Conservation (phyloP, 495 filamentous ascomycete species). For the Lasiosphaeriaceae sp. region DNA sequence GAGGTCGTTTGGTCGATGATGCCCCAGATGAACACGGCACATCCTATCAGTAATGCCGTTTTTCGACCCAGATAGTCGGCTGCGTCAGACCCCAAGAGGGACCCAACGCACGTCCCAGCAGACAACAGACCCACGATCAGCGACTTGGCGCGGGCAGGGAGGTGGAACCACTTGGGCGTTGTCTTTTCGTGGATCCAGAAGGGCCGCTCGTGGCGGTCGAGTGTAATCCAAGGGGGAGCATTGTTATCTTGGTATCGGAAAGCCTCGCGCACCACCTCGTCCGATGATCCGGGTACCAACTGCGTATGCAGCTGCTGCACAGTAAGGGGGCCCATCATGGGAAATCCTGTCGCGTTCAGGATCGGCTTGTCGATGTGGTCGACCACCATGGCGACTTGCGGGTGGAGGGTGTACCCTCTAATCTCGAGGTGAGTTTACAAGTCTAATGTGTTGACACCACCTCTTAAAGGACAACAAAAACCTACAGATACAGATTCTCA, state of each 20-base stretch:
- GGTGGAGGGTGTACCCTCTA: background rate
- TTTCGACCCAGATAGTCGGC: slow-evolving; percentile 72
- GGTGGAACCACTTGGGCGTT: slow-evolving; percentile 3
- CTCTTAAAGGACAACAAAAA: no score
- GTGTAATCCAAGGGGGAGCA: background rate
- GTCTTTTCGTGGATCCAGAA: background rate
- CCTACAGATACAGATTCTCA: slow-evolving; percentile 9
- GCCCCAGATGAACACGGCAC: slow-evolving; percentile 65
- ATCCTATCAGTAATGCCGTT: slow-evolving; percentile 60
- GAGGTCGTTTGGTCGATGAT: slow-evolving; percentile 72
- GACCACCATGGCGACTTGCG: background rate
- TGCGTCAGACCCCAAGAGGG: slow-evolving; percentile 61
- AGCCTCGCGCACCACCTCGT: background rate
- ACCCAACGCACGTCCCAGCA: slow-evolving; percentile 79
- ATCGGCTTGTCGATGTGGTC: background rate
- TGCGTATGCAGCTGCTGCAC: slow-evolving; percentile 18
- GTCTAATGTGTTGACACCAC: no score
- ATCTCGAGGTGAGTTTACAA: no score
- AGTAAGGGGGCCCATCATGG: slow-evolving; percentile 28
- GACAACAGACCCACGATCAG: slow-evolving; percentile 79
- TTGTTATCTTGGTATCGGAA: slow-evolving; percentile 36
- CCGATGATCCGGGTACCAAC: background rate
- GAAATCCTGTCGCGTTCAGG: background rate
- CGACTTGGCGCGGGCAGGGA: slow-evolving; percentile 32
- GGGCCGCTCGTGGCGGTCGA: slow-evolving; percentile 1